Evolutionary conservation across 2,329 filamentous ascomycete species (phyloP).

Genomic region (Ascocoryne sarcoides): DNA sequence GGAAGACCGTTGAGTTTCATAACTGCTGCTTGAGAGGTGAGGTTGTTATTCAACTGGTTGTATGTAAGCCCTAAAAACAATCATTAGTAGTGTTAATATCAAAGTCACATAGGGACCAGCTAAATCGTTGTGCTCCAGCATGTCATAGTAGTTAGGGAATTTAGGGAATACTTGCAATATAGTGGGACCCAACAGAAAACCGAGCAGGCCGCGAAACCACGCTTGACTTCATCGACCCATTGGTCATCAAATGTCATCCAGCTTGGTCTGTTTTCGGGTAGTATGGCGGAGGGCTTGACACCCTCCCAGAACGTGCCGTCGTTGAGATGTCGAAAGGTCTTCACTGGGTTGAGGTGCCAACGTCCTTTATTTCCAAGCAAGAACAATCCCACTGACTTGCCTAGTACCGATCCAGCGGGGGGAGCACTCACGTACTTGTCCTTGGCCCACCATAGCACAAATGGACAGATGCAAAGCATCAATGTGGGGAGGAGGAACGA

Average conservation of each 20-base stretch:
- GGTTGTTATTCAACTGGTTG: constrained; percentile 52
- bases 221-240: constrained; percentile 71
- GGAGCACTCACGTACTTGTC: constrained; percentile 52
- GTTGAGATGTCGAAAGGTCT: constrained; percentile 46
- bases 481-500: constrained; percentile 59
- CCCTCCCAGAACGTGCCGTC: constrained; percentile 53
- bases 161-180: too few relatives aligned
- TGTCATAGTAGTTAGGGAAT: too few relatives aligned
- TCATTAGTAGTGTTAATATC: too few relatives aligned
- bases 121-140: too few relatives aligned
- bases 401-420: constrained; percentile 63
- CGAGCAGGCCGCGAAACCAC: constrained; percentile 59
- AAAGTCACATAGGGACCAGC: too few relatives aligned
- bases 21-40: constrained; percentile 55
- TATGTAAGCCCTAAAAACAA: constrained; percentile 49
- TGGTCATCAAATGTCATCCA: constrained; percentile 82
- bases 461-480: constrained; percentile 53
- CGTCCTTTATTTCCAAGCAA: constrained; percentile 52
- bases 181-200: constrained; percentile 54
- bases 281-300: constrained; percentile 57
- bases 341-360: constrained; percentile 52
- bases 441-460: constrained; percentile 51
- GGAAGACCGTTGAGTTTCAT: constrained; percentile 63
- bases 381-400: constrained; percentile 56
- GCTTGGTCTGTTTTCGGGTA: constrained; percentile 43